These are phyloP conservation scores for Massospora cicadina DNA, from an alignment of 371 early-diverging fungal genomes.

Conservation along the genomic window DNA sequence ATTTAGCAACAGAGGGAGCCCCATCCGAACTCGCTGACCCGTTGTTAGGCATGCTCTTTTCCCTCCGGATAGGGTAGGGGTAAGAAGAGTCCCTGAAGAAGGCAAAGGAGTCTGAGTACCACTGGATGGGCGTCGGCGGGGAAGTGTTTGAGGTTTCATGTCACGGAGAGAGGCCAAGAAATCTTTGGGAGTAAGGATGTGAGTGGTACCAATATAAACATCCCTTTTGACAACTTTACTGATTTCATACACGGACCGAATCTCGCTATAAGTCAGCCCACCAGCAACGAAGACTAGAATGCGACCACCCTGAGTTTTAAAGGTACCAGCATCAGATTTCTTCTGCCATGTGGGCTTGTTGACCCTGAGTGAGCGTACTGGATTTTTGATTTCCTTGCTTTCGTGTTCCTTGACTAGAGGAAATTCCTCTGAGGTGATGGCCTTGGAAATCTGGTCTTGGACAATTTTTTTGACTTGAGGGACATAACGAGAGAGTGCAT, in stretches of 20 bases:
- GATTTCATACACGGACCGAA: constrained; percentile 70
- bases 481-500: constrained; percentile 48
- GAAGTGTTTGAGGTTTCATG: background rate
- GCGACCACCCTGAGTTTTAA: constrained; percentile 4
- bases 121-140: background rate
- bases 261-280: constrained; percentile 82
- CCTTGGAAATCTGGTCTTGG: constrained; percentile 11
- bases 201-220: constrained; percentile 49
- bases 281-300: constrained; percentile 67
- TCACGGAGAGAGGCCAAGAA: background rate
- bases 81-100: background rate
- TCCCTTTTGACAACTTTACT: constrained; percentile 47
- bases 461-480: constrained; percentile 33
- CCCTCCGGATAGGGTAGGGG: background rate
- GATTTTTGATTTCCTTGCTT: background rate
- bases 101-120: background rate
- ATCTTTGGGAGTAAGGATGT: constrained; percentile 2
- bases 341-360: constrained; percentile 5
- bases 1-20: background rate
- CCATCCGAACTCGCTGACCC: background rate
- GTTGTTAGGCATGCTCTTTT: background rate
- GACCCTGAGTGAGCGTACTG: background rate
- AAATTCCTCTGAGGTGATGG: constrained; percentile 4
- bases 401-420: constrained; percentile 1
- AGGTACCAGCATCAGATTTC: background rate